phyloP scores from a whole-genome alignment of 2,329 filamentous ascomycete species.

The Acrocalymma vagum region DNA sequence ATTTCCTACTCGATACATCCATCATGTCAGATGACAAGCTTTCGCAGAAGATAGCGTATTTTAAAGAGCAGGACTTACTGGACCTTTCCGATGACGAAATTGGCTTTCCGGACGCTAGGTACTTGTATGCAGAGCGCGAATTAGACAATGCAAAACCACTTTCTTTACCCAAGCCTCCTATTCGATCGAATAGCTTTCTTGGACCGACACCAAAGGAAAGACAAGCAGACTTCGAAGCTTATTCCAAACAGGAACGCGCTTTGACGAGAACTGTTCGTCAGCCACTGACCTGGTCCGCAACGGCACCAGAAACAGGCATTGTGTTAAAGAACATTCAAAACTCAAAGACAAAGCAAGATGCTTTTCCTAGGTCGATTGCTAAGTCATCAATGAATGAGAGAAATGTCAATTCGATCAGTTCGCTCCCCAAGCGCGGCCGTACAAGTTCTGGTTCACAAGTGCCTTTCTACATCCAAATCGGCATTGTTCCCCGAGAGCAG shows the following conservation, averaged over 20 bases:
- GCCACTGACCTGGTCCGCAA: conserved; percentile 23
- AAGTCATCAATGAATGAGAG: too few species aligned
- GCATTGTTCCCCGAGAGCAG: conserved; percentile 38
- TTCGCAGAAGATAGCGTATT: conserved; percentile 37
- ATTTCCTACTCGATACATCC: background rate
- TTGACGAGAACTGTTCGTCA: conserved; percentile 11
- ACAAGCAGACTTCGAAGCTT: conserved; percentile 33
- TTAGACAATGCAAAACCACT: conserved; percentile 31
- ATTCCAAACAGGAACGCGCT: conserved; percentile 24
- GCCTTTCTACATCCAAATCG: conserved; percentile 37
- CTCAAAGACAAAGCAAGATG: conserved; percentile 13
- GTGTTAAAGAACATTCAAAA: conserved; percentile 24
- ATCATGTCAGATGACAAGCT: conserved; percentile 34
- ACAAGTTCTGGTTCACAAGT: too few species aligned
- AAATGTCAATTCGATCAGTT: too few species aligned
- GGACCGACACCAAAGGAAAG: conserved; percentile 40
- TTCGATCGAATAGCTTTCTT: conserved; percentile 35
- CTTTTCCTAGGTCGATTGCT: too few species aligned
- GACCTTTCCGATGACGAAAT: conserved; percentile 39
- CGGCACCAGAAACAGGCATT: conserved; percentile 21
- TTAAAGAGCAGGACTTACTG: conserved; percentile 36
- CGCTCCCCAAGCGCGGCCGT: too few species aligned
- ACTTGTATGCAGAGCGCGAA: conserved; percentile 23
- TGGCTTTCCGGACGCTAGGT: conserved; percentile 19
- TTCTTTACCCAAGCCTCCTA: conserved; percentile 20